These are phyloP conservation scores for Tagetes erecta DNA, from an alignment of 129 eudicot species.

Conservation along the genomic window DNA sequence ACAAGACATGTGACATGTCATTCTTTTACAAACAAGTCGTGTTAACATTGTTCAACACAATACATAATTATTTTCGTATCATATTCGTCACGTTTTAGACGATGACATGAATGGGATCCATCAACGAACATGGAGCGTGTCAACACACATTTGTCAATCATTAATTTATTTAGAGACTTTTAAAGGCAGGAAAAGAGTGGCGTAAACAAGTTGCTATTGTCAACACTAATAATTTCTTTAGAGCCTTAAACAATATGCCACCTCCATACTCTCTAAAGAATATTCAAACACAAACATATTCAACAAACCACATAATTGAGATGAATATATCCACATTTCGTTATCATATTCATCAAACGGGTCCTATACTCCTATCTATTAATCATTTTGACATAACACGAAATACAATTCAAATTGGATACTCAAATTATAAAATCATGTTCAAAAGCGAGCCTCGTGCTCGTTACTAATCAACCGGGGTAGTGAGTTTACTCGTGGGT, in stretches of 20 bases:
- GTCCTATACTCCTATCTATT: background rate
- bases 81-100: too few species aligned
- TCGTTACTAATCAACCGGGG: too few species aligned
- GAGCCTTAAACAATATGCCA: slow-evolving; percentile 12
- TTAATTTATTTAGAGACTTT: slow-evolving; percentile 5
- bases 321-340: slow-evolving; percentile 24
- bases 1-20: too few species aligned
- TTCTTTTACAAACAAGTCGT: background rate
- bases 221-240: slow-evolving; percentile 18
- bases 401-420: background rate
- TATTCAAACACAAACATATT: slow-evolving; percentile 24
- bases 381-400: background rate
- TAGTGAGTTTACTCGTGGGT: too few species aligned
- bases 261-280: background rate
- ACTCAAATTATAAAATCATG: background rate
- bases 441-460: background rate
- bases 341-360: slow-evolving; percentile 1
- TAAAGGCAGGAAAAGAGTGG: slow-evolving; percentile 6
- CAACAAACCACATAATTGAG: slow-evolving; percentile 2
- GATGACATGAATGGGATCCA: background rate
- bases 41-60: too few species aligned
- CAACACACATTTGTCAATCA: slow-evolving; percentile 18
- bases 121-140: background rate
- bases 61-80: too few species aligned
- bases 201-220: slow-evolving; percentile 30